phyloP scores from a whole-genome alignment of 164 flowering plant genomes.

The Liriodendron chinense region DNA sequence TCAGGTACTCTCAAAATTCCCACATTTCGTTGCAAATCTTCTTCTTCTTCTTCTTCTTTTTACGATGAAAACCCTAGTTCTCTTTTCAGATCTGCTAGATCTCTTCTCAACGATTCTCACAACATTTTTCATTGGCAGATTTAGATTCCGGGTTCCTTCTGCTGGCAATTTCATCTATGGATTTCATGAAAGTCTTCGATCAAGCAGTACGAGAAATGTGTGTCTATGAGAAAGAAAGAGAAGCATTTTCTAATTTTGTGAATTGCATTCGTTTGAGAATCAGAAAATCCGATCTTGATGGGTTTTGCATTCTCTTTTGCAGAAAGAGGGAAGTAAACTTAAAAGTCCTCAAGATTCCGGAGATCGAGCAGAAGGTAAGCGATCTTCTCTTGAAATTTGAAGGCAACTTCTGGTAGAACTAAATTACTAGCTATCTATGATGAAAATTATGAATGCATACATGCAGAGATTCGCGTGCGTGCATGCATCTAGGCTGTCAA shows the following conservation, averaged over 20 bases:
- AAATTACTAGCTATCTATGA: too few species aligned
- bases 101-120: neutral
- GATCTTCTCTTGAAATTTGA: neutral
- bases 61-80: neutral
- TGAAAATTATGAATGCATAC: too few species aligned
- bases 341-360: constrained; percentile 38
- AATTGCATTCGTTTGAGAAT: neutral
- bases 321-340: constrained; percentile 94
- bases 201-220: constrained; percentile 96
- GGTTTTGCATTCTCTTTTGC: constrained; percentile 11
- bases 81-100: neutral
- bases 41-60: too few species aligned
- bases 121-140: neutral
- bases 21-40: neutral
- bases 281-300: neutral
- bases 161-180: constrained; percentile 46
- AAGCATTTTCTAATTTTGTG: neutral
- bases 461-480: too few species aligned
- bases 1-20: neutral
- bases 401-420: too few species aligned
- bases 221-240: constrained; percentile 13
- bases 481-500: too few species aligned
- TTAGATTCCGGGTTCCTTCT: neutral
- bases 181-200: constrained; percentile 98
- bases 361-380: constrained; percentile 81